Evolutionary conservation across 768 basidiomycete species (phyloP), one percentile per base, ranked within the genome.

Genomic region (Lactarius deliciosus): DNA sequence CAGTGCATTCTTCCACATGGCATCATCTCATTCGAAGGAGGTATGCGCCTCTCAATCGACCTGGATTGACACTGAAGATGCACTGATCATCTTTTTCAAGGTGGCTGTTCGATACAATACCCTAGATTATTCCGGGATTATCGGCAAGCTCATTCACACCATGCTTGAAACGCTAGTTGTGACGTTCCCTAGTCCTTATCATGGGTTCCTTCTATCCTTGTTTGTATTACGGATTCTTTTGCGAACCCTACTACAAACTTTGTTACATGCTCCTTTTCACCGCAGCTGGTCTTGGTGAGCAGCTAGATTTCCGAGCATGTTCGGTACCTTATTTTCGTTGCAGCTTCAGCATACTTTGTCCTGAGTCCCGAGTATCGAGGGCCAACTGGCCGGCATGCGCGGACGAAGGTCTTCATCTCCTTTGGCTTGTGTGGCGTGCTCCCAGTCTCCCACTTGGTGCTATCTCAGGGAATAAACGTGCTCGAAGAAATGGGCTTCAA

Each of bases 61-160:
- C 16, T 56, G 1, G 32, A 18, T 30, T 28, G 34, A 55, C 64
- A 56, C 25, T 13, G 54, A 30, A 28, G 22, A 32, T 8, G n/a
- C 36, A 15, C 55, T 41, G 58, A 60, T 40, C 22, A 28, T 11
- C 25, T 40, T 22, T 55, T 65, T 61, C 66, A 90, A 66, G 89
- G 83, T 89, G 53, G 79, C 84, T 34, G 75, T 80, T 43, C 77
- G 77, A 60, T 92, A 86, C 73, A 84, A 90, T 74, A 81, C 83
- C 18, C 77, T 89, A 55, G 92, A 91, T 76, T 90, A 95, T 75
- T 78, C 90, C 34, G 94, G 94, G 13, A 96, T 96, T 69, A 83
- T 88, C 69, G 77, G 83, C 89, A 58, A 61, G 80, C 68, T 11
- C 16, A 30, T 57, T 58, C 36, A 10, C 40, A 16, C 20, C 18